Evolutionary conservation across 495 filamentous ascomycete species (phyloP).

Genomic region (Aspergillus heteromorphus): DNA sequence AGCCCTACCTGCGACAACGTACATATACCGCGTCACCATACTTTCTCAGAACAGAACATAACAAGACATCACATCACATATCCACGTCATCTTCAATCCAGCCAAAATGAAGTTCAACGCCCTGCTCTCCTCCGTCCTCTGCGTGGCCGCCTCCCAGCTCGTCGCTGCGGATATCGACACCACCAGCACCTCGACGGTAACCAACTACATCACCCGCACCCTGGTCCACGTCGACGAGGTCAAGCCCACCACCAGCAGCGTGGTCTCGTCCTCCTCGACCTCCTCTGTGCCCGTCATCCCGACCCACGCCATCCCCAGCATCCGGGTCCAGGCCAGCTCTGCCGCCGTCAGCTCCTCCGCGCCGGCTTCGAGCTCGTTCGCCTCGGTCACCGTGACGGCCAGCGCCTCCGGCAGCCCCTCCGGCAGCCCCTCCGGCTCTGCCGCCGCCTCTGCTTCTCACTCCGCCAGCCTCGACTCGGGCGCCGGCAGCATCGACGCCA

Average conservation of each 20-base stretch:
- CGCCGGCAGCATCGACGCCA: conserved; percentile 21
- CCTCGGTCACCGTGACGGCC: conserved; percentile 8
- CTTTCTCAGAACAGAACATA: not conserved
- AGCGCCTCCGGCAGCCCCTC: conserved; percentile 6
- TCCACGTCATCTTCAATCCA: not conserved
- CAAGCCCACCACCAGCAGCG: conserved; percentile 16
- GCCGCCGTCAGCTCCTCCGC: conserved; percentile 7
- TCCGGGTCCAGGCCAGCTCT: not conserved
- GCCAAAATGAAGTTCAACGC: conserved; percentile 34
- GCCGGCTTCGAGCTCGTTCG: conserved; percentile 9
- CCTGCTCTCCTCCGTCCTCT: conserved; percentile 32
- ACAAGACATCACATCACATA: too few relatives aligned
- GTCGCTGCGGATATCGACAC: conserved; percentile 20
- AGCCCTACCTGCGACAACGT: not conserved
- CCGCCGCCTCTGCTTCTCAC: conserved; percentile 10
- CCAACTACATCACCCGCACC: conserved; percentile 32
- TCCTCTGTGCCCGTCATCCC: not conserved
- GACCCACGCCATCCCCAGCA: not conserved
- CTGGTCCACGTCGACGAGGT: conserved; percentile 27
- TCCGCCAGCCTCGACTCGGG: conserved; percentile 5
- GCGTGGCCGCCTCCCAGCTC: conserved; percentile 28
- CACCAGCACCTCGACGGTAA: conserved; percentile 24
- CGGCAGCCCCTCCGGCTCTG: not conserved
- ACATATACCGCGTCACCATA: conserved; percentile 1
- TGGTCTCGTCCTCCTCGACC: not conserved